A percentile compares a stretch with the other conserved stretches of the same genome.
Conservation (phyloP, 2,329 filamentous ascomycete genomes). For the Curvularia hawaiiensis region DNA sequence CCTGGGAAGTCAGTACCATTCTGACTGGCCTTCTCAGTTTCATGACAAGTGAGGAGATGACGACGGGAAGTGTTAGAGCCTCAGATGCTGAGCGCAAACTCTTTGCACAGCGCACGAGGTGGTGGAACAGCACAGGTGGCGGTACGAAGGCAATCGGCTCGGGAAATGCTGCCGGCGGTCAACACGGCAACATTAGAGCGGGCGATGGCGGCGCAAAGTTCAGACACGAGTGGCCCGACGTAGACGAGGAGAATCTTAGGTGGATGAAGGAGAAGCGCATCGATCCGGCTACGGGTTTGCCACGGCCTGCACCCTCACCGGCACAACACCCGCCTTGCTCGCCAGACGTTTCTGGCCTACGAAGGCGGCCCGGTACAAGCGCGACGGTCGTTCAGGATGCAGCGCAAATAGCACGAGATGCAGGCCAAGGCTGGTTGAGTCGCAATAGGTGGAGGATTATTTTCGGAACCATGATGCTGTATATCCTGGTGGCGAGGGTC, state of each 20-base stretch:
- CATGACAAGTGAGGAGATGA: constrained; percentile 99
- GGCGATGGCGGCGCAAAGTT: constrained; percentile 95
- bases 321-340: constrained; percentile 59
- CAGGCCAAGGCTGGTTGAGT: constrained; percentile 80
- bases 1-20: constrained; percentile 97
- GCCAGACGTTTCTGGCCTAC: constrained; percentile 66
- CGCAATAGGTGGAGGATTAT: constrained; percentile 79
- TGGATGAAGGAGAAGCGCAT: constrained; percentile 88
- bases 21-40: constrained; percentile 92
- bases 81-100: constrained; percentile 77
- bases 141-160: constrained; percentile 65
- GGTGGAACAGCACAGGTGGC: constrained; percentile 97
- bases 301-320: constrained; percentile 56
- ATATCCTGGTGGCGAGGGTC: constrained; percentile 80
- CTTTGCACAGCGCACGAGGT: constrained; percentile 77
- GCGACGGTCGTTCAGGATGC: constrained; percentile 76
- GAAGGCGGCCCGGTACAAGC: constrained; percentile 65
- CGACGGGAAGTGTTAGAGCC: constrained; percentile 84
- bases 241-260: constrained; percentile 87
- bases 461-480: constrained; percentile 74
- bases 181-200: constrained; percentile 71
- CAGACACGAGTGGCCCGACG: constrained; percentile 82
- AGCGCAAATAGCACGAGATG: constrained; percentile 73
- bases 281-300: constrained; percentile 75
- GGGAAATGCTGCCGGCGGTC: constrained; percentile 53